Percentiles rank a stretch among this genome's conserved stretches.
Conservation (phyloP, 2,329 filamentous ascomycete species). For the Arthrobotrys entomopaga region DNA sequence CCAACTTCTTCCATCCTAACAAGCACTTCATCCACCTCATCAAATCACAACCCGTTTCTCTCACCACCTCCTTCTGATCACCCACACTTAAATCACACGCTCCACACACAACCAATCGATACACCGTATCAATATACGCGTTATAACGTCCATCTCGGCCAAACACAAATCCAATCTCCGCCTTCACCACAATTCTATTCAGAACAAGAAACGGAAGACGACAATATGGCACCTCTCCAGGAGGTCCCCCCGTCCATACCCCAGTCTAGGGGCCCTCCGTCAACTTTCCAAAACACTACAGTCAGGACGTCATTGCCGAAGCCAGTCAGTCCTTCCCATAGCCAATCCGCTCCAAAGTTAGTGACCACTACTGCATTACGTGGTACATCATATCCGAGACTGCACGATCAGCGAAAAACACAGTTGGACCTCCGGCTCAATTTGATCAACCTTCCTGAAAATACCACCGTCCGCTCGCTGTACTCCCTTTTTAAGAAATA, state of each 20-base stretch:
- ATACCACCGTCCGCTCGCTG: slow-evolving; percentile 24
- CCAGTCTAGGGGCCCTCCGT: not conserved
- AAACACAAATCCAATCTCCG: too few relatives aligned
- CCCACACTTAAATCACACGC: too few relatives aligned
- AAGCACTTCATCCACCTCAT: slow-evolving; percentile 18
- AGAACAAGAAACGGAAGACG: too few relatives aligned
- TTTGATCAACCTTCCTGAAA: slow-evolving; percentile 17
- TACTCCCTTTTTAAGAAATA: slow-evolving; percentile 13
- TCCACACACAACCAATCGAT: too few relatives aligned
- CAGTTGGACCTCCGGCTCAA: slow-evolving; percentile 22
- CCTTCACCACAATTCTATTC: too few relatives aligned
- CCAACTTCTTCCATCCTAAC: slow-evolving; percentile 21
- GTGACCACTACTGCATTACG: too few relatives aligned
- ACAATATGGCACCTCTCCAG: not conserved
- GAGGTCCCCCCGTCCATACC: slow-evolving; percentile 10
- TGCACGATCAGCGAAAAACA: slow-evolving; percentile 4
- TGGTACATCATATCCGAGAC: not conserved
- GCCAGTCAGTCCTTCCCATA: too few relatives aligned
- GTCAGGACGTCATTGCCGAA: too few relatives aligned
- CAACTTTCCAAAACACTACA: too few relatives aligned
- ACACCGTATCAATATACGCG: too few relatives aligned
- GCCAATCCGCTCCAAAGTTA: too few relatives aligned
- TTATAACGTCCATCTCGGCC: too few relatives aligned
- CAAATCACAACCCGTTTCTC: slow-evolving; percentile 15
- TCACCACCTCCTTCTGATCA: not conserved